These are phyloP conservation scores for Gracilaria gracilis DNA, from an alignment of 23 red algal species.

Conservation along the genomic window DNA sequence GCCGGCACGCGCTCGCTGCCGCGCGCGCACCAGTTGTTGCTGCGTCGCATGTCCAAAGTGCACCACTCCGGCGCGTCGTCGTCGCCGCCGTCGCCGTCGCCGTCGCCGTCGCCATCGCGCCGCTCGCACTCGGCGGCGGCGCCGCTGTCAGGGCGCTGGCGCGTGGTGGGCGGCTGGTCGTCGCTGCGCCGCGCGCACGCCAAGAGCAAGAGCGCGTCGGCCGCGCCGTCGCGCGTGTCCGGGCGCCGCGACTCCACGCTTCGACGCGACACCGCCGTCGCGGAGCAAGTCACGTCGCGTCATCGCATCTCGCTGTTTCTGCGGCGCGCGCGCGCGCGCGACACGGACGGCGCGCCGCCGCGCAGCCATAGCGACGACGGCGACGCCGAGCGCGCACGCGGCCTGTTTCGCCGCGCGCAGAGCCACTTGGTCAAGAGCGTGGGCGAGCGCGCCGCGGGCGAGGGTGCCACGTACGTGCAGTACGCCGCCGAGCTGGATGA, in stretches of 20 bases:
- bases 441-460: slow-evolving; percentile 5
- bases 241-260: slow-evolving; percentile 30
- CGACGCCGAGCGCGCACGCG: background rate
- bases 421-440: slow-evolving; percentile 19
- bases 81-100: background rate
- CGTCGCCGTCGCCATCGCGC: background rate
- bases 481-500: slow-evolving; percentile 49
- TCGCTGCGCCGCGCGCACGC: slow-evolving; percentile 27
- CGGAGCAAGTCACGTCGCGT: background rate
- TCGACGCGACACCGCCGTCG: slow-evolving; percentile 39
- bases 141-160: slow-evolving; percentile 17
- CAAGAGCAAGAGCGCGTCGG: background rate
- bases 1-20: no score
- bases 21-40: no score
- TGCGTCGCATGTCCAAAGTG: background rate
- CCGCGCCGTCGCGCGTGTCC: background rate
- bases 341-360: background rate
- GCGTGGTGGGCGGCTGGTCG: slow-evolving; percentile 32
- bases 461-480: slow-evolving; percentile 33
- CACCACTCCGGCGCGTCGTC: background rate
- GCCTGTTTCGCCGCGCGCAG: slow-evolving; percentile 24
- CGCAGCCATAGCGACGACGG: background rate
- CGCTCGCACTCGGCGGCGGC: slow-evolving; percentile 3
- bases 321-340: slow-evolving; percentile 24
- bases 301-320: slow-evolving; percentile 52